Evolutionary conservation across 164 flowering plant species (phyloP).

Genomic region (Echeveria elegans): DNA sequence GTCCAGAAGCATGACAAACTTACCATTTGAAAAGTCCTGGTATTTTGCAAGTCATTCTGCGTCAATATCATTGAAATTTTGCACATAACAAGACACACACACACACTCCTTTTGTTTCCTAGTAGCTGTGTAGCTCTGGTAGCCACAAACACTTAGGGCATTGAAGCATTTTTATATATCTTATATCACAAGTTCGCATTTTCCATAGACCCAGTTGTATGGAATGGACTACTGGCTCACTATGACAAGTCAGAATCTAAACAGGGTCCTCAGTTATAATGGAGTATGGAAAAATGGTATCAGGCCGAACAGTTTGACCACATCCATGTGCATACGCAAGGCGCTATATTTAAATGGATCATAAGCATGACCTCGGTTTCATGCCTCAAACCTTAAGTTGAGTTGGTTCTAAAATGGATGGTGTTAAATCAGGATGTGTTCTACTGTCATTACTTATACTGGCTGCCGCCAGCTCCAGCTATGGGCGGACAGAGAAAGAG

Average conservation of each 20-base stretch:
- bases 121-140: not conserved
- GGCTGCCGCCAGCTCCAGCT: not conserved
- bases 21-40: not conserved
- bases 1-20: not conserved
- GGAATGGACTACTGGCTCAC: slow-evolving; percentile 1
- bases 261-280: not conserved
- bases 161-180: not conserved
- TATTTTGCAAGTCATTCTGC: not conserved
- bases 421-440: not conserved
- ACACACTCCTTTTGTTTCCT: not conserved
- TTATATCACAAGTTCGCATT: not conserved
- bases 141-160: not conserved
- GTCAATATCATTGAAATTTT: not conserved
- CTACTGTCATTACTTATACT: not conserved
- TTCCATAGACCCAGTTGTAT: not conserved
- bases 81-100: not conserved
- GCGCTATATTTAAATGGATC: not conserved
- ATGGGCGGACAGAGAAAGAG: not conserved
- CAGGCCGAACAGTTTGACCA: not conserved
- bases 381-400: not conserved
- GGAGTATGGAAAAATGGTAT: not conserved
- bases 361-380: not conserved
- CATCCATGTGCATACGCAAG: not conserved
- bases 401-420: not conserved
- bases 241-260: not conserved